Base-by-base conservation (phyloP, 305 asterid species). In the Fraxinus xanthoxyloides region DNA sequence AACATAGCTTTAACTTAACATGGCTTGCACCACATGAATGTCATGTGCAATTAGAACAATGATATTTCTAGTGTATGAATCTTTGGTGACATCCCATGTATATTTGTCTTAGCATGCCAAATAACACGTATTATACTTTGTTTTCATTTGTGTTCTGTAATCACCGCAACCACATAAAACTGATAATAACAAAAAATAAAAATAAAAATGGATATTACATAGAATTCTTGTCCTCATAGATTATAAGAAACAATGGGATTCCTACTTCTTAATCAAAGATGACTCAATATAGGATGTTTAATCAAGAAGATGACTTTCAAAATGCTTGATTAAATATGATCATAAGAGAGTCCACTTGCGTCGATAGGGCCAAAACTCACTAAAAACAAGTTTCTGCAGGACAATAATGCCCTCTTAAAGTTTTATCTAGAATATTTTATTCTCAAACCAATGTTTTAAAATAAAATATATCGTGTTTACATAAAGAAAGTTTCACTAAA, bases 11-110 rank as follows among this genome's bases (percentile, higher is more conserved):
- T 51, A 5, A 38, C 1, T 70, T 30, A 75, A 81, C 24, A 91
- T 89, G 48, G 90, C 82, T 89, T 79, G 86, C 34, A 73, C 78
- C 92, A 89, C 85, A 91, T 89, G 93, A 92, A 77, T 82, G 48
- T 82, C 89, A 83, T 78, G 79, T 89, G 90, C 85, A 82, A 81
- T 67, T 59, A 72, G 73, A 3, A 80, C 56, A 77, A 84, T 70
- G 78, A 75, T 81, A 84, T 81, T 86, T 87, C 89, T 84, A 85
- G 87, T 89, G 85, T 80, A 61, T 84, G 85, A 85, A 87, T 83
- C 87, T 78, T 80, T 32, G 6, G 15, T 21, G 32, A 86, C 89
- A 90, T 43, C 86, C 83, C 89, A 87, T 84, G 89, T 73, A 88
- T 78, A 81, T 35, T 80, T 87, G 84, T 84, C 83, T 59, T 77